A percentile compares a stretch with the other conserved stretches of the same genome.
Conservation (phyloP, 2,329 filamentous ascomycete species). For the Dichotomopilus funicola region DNA sequence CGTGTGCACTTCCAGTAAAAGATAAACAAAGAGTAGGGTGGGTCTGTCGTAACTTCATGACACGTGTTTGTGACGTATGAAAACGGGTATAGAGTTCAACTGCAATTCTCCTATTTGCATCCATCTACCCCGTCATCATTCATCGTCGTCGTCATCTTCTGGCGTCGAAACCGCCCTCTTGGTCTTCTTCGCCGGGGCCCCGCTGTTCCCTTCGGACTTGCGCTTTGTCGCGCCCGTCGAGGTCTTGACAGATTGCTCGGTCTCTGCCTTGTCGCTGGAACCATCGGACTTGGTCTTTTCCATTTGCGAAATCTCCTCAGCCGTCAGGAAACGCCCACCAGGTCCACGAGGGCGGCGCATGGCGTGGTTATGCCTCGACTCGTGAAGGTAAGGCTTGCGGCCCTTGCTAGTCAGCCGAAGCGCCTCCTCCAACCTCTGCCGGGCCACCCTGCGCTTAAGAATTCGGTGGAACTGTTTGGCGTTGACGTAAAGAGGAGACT, state of each 20-base stretch:
- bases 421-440: constrained; percentile 89
- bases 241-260: constrained; percentile 25
- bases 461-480: constrained; percentile 99
- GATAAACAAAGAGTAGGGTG: constrained; percentile 20
- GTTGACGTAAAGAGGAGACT: constrained; percentile 94
- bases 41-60: constrained; percentile 26
- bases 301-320: constrained; percentile 89
- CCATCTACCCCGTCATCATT: constrained; percentile 10
- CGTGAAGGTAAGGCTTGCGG: constrained; percentile 92
- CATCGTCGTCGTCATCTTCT: constrained; percentile 34
- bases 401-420: constrained; percentile 89
- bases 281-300: constrained; percentile 53
- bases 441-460: constrained; percentile 83
- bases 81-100: constrained; percentile 21
- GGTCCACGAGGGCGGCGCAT: constrained; percentile 93
- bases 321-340: constrained; percentile 90
- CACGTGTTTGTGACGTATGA: constrained; percentile 18
- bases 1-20: not conserved
- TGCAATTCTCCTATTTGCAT: constrained; percentile 12
- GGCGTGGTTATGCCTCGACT: constrained; percentile 95
- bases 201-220: constrained; percentile 47
- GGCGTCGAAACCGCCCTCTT: constrained; percentile 36
- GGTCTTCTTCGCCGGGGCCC: constrained; percentile 46
- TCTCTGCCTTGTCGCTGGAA: constrained; percentile 20
- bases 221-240: constrained; percentile 48